Evolutionary conservation across 75 land plant species (phyloP), one percentile per base, ranked within the genome.

Genomic region (Selaginella moellendorffii): DNA sequence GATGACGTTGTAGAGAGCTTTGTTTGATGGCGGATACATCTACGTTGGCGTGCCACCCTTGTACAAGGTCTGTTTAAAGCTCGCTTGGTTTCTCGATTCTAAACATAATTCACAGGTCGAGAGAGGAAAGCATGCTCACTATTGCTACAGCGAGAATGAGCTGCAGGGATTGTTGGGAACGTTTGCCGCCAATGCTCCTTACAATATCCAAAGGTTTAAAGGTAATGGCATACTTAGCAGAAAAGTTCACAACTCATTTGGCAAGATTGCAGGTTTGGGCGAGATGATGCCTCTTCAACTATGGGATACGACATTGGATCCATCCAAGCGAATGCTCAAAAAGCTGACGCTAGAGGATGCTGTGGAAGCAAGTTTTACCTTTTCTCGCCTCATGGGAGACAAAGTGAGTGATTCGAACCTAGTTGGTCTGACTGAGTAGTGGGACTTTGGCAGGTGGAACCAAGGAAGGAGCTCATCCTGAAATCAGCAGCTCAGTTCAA

Each of bases 211-310:
- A 70, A 80, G 98, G 54, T 93, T 93, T 65, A 93, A 93, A 82
- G 98, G 98, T 85, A 61, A 36, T 36, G 10, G 46, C 46, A 36
- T 36, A 36, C 14, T 36, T 36, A 36, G 14, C 46, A 5, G 46
- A n/a, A n/a, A n/a, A n/a, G 10, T 36, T 36, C 14, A 5, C 14
- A 36, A 36, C 14, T 36, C 5, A 36, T 36, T 14, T 5, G 14
- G 5, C 5, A 36, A 36, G 14, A 52, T 51, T 77, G 59, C 2
- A 93, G 98, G 98, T 0, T 69, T 93, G 68, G 98, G 98, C 14
- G 98, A 93, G 74, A 93, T 93, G 98, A 93, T 93, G 98, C 98
- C 98, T 26, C 26, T 62, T 52, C 98, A 93, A 65, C 68, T 93
- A 21, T 93, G 98, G 98, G 98, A 93, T 58, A 93, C 98, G 27